phyloP scores from a whole-genome alignment of 163 green algal species.

The Scenedesmus sp. region DNA sequence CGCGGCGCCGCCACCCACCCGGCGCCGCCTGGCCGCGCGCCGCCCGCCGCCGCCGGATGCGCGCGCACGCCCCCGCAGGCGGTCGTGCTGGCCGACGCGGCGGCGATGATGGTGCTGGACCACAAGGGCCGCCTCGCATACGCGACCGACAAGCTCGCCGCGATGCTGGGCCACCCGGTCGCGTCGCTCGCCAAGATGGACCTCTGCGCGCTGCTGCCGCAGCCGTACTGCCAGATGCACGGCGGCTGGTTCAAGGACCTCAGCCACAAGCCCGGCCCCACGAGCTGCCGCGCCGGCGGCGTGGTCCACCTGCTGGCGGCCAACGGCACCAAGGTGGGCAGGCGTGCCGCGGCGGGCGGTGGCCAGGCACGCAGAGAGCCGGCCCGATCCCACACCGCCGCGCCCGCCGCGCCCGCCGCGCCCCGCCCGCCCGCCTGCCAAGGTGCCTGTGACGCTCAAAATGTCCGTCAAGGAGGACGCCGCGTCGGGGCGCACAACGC shows the following conservation, averaged over 20 bases:
- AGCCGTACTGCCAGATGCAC: constrained; percentile 31
- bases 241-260: constrained; percentile 22
- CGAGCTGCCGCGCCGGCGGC: constrained; percentile 41
- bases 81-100: not conserved
- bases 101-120: constrained; percentile 26
- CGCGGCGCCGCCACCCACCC: no score
- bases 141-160: constrained; percentile 28
- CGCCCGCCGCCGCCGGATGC: no score
- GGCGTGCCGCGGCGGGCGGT: no score
- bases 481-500: not conserved
- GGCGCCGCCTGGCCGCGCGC: not conserved
- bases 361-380: no score
- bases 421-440: no score
- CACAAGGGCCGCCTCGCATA: constrained; percentile 11
- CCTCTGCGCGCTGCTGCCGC: constrained; percentile 17
- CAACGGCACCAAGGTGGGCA: constrained; percentile 52
- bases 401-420: no score
- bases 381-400: no score
- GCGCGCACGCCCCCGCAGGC: constrained; percentile 14
- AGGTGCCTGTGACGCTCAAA: constrained; percentile 4
- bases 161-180: constrained; percentile 18
- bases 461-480: not conserved
- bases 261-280: not conserved
- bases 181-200: constrained; percentile 18
- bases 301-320: constrained; percentile 49